phyloP scores from a whole-genome alignment of 371 early-diverging fungal species.

The Mortierella sp. region DNA sequence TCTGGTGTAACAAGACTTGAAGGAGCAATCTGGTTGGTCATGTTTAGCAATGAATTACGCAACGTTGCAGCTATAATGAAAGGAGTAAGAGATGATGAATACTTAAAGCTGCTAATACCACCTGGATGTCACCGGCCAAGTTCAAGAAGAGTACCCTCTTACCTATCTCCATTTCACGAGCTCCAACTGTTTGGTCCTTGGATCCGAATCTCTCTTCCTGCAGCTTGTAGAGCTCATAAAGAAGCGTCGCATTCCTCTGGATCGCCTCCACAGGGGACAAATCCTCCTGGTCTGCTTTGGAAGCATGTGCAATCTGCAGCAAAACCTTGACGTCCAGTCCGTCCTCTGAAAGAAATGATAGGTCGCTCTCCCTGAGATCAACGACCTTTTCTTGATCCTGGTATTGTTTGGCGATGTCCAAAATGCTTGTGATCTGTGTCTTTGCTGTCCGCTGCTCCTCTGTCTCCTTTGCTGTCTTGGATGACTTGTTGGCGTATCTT shows the following conservation, averaged over 20 bases:
- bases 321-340: conserved; percentile 37
- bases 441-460: conserved; percentile 36
- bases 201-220: conserved; percentile 55
- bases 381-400: conserved; percentile 19
- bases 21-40: conserved; percentile 63
- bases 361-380: conserved; percentile 20
- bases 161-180: conserved; percentile 48
- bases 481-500: conserved; percentile 24
- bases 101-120: neutral
- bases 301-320: conserved; percentile 1
- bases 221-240: conserved; percentile 45
- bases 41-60: conserved; percentile 59
- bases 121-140: neutral
- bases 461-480: neutral
- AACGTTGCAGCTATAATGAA: conserved; percentile 60
- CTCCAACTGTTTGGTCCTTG: conserved; percentile 40
- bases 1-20: conserved; percentile 58
- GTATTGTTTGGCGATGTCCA: conserved; percentile 45
- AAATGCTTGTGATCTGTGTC: conserved; percentile 31
- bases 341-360: conserved; percentile 32
- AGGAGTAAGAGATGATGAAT: neutral
- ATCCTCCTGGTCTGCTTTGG: conserved; percentile 8
- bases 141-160: neutral
- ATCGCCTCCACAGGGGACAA: conserved; percentile 31
- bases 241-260: conserved; percentile 42